These are phyloP conservation scores for Scheffersomyces lignicola DNA, from an alignment of 1,139 yeast species.

Conservation along the genomic window DNA sequence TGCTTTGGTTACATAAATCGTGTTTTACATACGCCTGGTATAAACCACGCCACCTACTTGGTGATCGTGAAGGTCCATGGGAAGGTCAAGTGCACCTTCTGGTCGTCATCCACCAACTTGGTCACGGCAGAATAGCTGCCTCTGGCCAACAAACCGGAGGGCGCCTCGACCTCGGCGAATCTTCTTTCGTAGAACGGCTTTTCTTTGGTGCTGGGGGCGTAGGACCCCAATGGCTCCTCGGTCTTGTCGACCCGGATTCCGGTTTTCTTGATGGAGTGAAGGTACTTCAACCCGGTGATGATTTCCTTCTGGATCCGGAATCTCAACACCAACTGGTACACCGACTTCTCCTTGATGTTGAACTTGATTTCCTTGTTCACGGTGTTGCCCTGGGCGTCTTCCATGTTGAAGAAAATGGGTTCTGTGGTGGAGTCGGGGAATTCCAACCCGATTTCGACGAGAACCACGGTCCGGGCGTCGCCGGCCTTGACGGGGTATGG, in stretches of 20 bases:
- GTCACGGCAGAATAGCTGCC: conserved; percentile 82
- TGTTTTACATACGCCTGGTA: background rate
- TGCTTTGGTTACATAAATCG: background rate
- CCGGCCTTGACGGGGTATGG: conserved; percentile 68
- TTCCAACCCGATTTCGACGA: conserved; percentile 70
- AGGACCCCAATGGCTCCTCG: conserved; percentile 88
- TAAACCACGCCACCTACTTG: conserved; percentile 36
- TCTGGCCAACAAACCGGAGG: conserved; percentile 84
- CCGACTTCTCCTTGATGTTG: conserved; percentile 74
- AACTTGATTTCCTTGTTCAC: conserved; percentile 57
- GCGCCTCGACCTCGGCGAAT: conserved; percentile 88
- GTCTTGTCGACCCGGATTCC: conserved; percentile 85
- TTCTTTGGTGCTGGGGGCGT: conserved; percentile 83
- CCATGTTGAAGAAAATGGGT: conserved; percentile 67
- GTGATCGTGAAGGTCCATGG: conserved; percentile 88
- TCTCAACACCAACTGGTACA: conserved; percentile 70
- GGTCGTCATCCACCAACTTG: conserved; percentile 87
- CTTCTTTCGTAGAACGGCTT: conserved; percentile 79
- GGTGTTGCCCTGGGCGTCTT: conserved; percentile 53
- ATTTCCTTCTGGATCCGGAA: conserved; percentile 90
- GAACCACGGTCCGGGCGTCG: conserved; percentile 76
- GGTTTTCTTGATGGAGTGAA: conserved; percentile 81
- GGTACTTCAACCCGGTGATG: conserved; percentile 85
- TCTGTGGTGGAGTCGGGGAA: conserved; percentile 57
- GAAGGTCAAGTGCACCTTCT: conserved; percentile 66